Base-by-base conservation (phyloP, 2,329 filamentous ascomycete species). In the Fusarium sp. region DNA sequence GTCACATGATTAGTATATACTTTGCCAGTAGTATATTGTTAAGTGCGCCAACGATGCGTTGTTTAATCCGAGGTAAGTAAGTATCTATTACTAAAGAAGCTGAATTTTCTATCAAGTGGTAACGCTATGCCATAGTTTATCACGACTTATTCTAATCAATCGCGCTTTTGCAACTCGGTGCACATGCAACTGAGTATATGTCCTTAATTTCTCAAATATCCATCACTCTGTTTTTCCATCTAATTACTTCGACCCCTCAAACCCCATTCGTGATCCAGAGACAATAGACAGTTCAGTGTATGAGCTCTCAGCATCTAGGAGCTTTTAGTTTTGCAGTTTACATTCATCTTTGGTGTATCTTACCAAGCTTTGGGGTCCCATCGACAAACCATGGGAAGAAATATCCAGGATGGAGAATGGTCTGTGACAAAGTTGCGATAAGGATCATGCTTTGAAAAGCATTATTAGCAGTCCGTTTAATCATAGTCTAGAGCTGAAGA, bases 371-470 rank as follows among this genome's bases (percentile, higher is more conserved):
- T 0, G 41, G 31, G 13, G 26, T 61, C 6, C 14, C 36, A 3
- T 42, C 18, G 1, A 6, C 18, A 20, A 68, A 62, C 8, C 41
- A 35, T 2, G 41, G 55, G 13, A 68, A 68, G n/a, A 68, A 42
- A 1, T 31, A 18, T 0, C 65, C 65, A 1, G 63, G 65, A 3
- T 68, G 63, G 4, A 68, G 36, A 7, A 68, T 24, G 1, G 65
- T 68, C n/a, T 68, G 65, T 0, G 41, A 24, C 0, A 24, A n/a
- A 5, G 65, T 68, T 0, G 55, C 65, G 4, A 26, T 42, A 2
- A 68, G 20, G 5, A 68, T 68, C 65, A 68, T 68, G 5, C 65
- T 68, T 18, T n/a, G n/a, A n/a, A n/a, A n/a, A n/a, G n/a, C n/a
- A n/a, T 41, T 4, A 20, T 26, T 11, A 39, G 24, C 18, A n/a